Evolutionary conservation across 148 eudicot genomes (phyloP).

Genomic region (Camellia japonica): DNA sequence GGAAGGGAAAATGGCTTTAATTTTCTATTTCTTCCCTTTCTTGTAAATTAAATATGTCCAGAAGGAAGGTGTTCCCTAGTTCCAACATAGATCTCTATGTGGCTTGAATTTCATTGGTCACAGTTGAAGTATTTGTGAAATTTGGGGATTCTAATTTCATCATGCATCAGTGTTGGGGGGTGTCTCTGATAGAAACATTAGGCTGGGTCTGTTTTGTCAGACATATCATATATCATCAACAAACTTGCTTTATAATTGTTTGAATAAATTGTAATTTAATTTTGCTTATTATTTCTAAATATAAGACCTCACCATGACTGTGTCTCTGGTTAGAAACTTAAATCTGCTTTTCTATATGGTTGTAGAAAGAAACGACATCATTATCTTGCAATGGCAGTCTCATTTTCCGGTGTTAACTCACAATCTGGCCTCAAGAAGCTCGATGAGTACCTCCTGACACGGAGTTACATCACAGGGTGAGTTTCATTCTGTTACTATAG

Average conservation of each 20-base stretch:
- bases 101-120: background rate
- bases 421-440: constrained; percentile 80
- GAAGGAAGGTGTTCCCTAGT: no score
- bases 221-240: background rate
- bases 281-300: background rate
- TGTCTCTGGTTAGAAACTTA: background rate
- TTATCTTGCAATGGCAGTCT: constrained; percentile 55
- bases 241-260: background rate
- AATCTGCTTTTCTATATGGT: background rate
- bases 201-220: background rate
- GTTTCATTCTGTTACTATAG: background rate
- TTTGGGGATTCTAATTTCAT: background rate
- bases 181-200: background rate
- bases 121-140: background rate
- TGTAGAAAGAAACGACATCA: constrained; percentile 6
- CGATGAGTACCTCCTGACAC: constrained; percentile 69
- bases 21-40: no score
- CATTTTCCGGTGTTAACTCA: constrained; percentile 49
- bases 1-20: no score
- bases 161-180: background rate
- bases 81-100: no score
- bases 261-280: background rate
- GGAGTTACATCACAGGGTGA: constrained; percentile 87
- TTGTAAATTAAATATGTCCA: no score
- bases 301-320: background rate